These are phyloP conservation scores for Geosmithia putterillii DNA, from an alignment of 2,329 filamentous ascomycete species.

Conservation along the genomic window DNA sequence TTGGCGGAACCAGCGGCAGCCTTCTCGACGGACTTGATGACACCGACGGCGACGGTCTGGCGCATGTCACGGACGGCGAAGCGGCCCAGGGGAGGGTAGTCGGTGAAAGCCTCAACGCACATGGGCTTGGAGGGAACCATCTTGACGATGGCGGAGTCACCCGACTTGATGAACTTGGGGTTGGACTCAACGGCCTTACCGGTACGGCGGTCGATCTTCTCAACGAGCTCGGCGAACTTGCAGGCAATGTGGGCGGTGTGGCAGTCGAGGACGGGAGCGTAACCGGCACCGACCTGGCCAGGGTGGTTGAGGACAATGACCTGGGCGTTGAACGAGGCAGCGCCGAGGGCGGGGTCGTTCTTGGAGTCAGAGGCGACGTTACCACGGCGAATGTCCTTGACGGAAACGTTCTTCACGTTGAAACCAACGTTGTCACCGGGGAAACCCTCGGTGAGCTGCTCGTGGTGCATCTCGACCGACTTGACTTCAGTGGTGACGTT, in stretches of 20 bases:
- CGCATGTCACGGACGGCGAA: conserved; percentile 99
- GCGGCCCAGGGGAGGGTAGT: conserved; percentile 98
- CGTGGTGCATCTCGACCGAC: conserved; percentile 99
- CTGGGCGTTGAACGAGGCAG: conserved; percentile 96
- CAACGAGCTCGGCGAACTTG: conserved; percentile 98
- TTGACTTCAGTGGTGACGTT: conserved; percentile 99
- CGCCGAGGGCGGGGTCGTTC: conserved; percentile 88
- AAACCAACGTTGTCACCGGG: conserved; percentile 99
- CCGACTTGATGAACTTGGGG: conserved; percentile 99
- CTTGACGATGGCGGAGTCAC: conserved; percentile 99
- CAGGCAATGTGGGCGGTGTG: conserved; percentile 99
- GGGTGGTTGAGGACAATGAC: conserved; percentile 99
- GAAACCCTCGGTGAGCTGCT: conserved; percentile 88
- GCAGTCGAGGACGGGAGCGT: conserved; percentile 98
- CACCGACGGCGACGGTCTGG: conserved; percentile 83
- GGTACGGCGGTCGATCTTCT: conserved; percentile 99
- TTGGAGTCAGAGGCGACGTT: conserved; percentile 99
- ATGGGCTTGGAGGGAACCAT: conserved; percentile 99
- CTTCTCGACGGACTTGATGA: conserved; percentile 83
- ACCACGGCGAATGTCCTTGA: conserved; percentile 99
- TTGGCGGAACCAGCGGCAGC: conserved; percentile 42
- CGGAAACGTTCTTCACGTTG: conserved; percentile 99
- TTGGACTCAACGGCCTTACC: conserved; percentile 85
- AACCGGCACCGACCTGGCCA: conserved; percentile 97
- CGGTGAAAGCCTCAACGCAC: conserved; percentile 99